These are phyloP conservation scores for Candida insectalens DNA, from an alignment of 805 yeast genomes.

Conservation along the genomic window DNA sequence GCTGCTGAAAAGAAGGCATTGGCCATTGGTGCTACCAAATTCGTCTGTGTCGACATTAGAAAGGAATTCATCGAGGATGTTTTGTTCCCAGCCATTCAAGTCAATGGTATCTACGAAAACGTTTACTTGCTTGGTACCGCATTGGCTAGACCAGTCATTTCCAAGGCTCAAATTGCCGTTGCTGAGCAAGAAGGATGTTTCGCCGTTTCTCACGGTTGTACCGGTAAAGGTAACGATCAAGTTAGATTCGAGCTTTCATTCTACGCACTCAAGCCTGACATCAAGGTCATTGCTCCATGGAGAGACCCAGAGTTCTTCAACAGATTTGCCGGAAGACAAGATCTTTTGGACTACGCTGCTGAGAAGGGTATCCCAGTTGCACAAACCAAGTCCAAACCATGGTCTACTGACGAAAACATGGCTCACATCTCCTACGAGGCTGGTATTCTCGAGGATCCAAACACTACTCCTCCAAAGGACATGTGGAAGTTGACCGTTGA, in stretches of 20 bases:
- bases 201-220: conserved; percentile 98
- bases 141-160: conserved; percentile 97
- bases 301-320: conserved; percentile 92
- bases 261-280: conserved; percentile 97
- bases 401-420: conserved; percentile 99
- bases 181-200: conserved; percentile 98
- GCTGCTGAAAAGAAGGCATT: conserved; percentile 95
- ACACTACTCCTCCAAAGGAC: conserved; percentile 98
- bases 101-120: conserved; percentile 96
- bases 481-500: conserved; percentile 99
- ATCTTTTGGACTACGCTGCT: conserved; percentile 87
- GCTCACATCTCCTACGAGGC: conserved; percentile 99
- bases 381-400: conserved; percentile 97
- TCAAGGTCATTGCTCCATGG: conserved; percentile 97
- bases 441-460: conserved; percentile 98
- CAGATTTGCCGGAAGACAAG: conserved; percentile 97
- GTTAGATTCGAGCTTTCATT: conserved; percentile 95
- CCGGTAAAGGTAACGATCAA: conserved; percentile 99
- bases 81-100: conserved; percentile 92
- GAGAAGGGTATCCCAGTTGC: conserved; percentile 87
- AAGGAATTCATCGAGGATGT: conserved; percentile 90
- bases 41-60: conserved; percentile 89
- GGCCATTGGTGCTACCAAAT: conserved; percentile 95
- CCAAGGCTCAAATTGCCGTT: conserved; percentile 94
- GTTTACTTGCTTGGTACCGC: conserved; percentile 96